A percentile compares a stretch with the other conserved stretches of the same genome.
These are phyloP conservation scores for Saccharomycopsis capsularis DNA, from an alignment of 805 yeast genomes.

Conservation along the genomic window DNA sequence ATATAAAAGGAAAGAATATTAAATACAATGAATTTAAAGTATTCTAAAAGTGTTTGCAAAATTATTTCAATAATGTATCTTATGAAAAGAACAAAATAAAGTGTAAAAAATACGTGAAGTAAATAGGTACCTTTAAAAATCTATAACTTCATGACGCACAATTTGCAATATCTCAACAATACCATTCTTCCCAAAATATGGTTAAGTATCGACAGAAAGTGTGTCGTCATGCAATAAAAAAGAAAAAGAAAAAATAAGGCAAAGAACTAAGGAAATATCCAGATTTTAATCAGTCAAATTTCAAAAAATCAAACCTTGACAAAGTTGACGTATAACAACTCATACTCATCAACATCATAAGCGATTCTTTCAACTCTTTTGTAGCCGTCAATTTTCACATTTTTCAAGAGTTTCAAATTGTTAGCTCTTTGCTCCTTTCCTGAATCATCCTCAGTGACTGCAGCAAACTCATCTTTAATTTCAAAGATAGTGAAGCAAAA, in stretches of 20 bases:
- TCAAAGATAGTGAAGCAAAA: constrained; percentile 57
- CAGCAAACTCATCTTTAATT: constrained; percentile 25
- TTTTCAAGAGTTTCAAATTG: constrained; percentile 32
- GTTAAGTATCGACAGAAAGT: background rate
- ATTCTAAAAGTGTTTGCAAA: too few species aligned
- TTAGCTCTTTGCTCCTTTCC: constrained; percentile 27
- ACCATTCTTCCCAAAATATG: background rate
- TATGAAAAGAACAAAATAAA: too few species aligned
- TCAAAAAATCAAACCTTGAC: constrained; percentile 29
- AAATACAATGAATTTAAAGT: too few species aligned
- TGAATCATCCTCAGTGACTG: constrained; percentile 14
- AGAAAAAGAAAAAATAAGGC: too few species aligned
- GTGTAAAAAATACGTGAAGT: too few species aligned
- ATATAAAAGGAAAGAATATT: too few species aligned
- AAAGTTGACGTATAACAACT: constrained; percentile 63
- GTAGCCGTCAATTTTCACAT: constrained; percentile 40
- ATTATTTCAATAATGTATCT: too few species aligned
- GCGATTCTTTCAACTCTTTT: constrained; percentile 57
- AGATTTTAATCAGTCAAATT: too few species aligned
- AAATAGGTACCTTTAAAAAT: too few species aligned
- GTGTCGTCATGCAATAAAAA: too few species aligned
- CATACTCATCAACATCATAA: constrained; percentile 71
- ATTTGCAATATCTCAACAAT: background rate
- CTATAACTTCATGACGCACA: too few species aligned
- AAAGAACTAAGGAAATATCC: too few species aligned